Base-by-base conservation (phyloP, 106 monocot genomes). In the Dioscorea alata region DNA sequence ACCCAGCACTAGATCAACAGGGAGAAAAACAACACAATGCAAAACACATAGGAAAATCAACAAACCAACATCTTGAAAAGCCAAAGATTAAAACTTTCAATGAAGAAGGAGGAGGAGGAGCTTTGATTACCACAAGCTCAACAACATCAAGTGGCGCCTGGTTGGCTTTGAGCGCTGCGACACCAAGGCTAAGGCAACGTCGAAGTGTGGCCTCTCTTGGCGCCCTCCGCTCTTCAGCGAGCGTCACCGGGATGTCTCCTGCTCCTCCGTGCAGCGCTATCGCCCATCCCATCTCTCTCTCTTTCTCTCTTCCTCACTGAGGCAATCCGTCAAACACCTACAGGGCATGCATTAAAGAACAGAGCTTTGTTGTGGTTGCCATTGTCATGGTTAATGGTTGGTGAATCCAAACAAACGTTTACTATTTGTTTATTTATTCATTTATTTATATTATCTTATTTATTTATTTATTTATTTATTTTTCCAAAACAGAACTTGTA, bases 201-300 rank as follows among this genome's bases (percentile, higher is more conserved):
- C 85, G 86, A 54, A 97, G 96, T 50, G 86, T 69, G 20, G 73
- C 86, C 67, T 89, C 91, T 0, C 91, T 76, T 13, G 86, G 91
- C 33, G 34, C 48, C 66, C 89, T 61, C 14, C 84, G 56, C 49
- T 92, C 89, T 31, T 64, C 54, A 16, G 92, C 74, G 12, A 89
- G 80, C 13, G 79, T 62, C 0, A 67, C 63, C 7, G 88, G 86
- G 61, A 97, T 92, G 75, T 97, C 89, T 28, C 96, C 96, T 7
- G 96, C 96, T 4, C 96, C 96, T 22, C 96, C 96, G 65, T 97
- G 96, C 52, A 97, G 66, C n/a, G 92, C 96, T n/a, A 97, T 84
- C 57, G 92, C 89, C 96, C 96, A 97, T 5, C 96, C 92, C 81
- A 88, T 88, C 69, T 61, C 28, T 4, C 58, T 49, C 71, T 0